phyloP scores from a whole-genome alignment of 1,284 basidiomycete species.

The Naganishia cerealis region DNA sequence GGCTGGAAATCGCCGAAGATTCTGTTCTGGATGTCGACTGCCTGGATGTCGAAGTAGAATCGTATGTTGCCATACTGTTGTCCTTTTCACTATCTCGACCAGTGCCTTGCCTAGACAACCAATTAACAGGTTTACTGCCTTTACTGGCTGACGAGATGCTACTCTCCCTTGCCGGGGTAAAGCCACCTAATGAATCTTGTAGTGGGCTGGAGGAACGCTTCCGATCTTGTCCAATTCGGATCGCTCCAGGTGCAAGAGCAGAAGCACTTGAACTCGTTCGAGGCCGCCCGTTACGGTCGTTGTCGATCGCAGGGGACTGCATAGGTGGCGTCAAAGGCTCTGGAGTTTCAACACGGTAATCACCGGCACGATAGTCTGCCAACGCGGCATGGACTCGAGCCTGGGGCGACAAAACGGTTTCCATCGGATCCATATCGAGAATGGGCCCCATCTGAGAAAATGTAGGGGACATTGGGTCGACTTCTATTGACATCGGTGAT shows the following conservation, averaged over 20 bases:
- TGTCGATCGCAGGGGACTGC: neutral
- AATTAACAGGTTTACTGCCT: conserved; percentile 10
- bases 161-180: conserved; percentile 15
- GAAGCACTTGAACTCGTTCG: conserved; percentile 20
- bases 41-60: conserved; percentile 1
- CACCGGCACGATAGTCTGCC: conserved; percentile 16
- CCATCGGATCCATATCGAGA: conserved; percentile 29
- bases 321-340: conserved; percentile 17
- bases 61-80: conserved; percentile 3
- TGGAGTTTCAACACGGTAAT: conserved; percentile 9
- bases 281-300: conserved; percentile 13
- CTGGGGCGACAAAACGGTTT: conserved; percentile 23
- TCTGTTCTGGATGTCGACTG: conserved; percentile 14
- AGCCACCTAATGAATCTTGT: neutral
- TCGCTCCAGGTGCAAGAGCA: conserved; percentile 18
- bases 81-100: conserved; percentile 15
- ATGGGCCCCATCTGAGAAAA: conserved; percentile 25
- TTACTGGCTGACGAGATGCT: conserved; percentile 9
- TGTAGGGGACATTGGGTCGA: conserved; percentile 23
- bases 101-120: conserved; percentile 3
- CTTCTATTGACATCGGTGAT: neutral
- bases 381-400: conserved; percentile 25
- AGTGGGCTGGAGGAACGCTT: neutral
- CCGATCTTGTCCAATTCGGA: conserved; percentile 21
- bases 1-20: neutral